These are phyloP conservation scores for Boletus hoseneyae DNA, from an alignment of 1,284 basidiomycete species.

Conservation along the genomic window DNA sequence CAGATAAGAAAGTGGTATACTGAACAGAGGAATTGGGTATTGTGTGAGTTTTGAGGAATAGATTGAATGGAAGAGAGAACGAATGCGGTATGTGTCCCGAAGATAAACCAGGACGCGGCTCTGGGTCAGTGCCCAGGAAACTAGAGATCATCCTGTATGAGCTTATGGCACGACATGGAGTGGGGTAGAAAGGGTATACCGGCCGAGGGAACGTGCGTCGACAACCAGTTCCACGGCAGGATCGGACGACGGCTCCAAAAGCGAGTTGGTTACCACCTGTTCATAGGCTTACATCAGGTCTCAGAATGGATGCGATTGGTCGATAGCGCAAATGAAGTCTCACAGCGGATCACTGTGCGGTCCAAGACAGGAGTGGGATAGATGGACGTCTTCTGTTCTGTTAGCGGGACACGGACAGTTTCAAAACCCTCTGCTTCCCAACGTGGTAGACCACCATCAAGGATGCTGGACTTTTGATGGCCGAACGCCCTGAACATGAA, in stretches of 20 bases:
- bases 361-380: conserved; percentile 59
- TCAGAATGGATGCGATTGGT: conserved; percentile 20
- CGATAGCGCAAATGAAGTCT: conserved; percentile 26
- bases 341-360: conserved; percentile 59
- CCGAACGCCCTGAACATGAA: conserved; percentile 93
- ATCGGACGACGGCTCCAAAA: conserved; percentile 42
- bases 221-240: conserved; percentile 69
- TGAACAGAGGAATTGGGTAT: conserved; percentile 37
- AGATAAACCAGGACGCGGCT: conserved; percentile 84
- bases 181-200: conserved; percentile 44
- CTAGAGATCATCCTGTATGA: conserved; percentile 38
- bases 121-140: conserved; percentile 78
- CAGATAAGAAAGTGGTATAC: conserved; percentile 66
- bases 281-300: conserved; percentile 62
- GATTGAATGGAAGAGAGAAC: conserved; percentile 79
- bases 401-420: conserved; percentile 49
- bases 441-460: conserved; percentile 85
- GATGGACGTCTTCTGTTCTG: conserved; percentile 26
- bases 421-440: conserved; percentile 76
- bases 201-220: conserved; percentile 79
- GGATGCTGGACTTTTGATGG: conserved; percentile 78
- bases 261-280: conserved; percentile 75
- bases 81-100: conserved; percentile 94
- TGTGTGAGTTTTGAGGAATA: conserved; percentile 62
- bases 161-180: conserved; percentile 5